Conservation (phyloP, 2,329 filamentous ascomycete species). For the Endothia cerciana region DNA sequence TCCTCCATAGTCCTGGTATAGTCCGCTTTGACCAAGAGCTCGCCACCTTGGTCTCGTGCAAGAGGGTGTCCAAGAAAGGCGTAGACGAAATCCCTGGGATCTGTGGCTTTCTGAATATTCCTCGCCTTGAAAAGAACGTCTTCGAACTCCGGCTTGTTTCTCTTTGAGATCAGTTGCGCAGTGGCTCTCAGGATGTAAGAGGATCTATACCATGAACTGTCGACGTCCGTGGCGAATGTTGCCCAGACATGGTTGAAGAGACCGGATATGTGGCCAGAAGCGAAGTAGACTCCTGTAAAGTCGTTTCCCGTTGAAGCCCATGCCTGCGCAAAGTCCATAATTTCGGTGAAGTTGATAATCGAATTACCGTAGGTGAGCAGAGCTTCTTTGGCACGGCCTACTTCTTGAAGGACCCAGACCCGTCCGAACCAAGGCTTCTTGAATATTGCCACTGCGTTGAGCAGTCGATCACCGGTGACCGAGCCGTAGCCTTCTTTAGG, state of each 20-base stretch:
- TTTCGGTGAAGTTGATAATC: slow-evolving; percentile 3
- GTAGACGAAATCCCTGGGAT: slow-evolving; percentile 11
- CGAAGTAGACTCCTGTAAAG: not conserved
- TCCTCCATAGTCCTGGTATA: not conserved
- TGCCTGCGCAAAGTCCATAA: not conserved
- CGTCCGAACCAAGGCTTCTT: slow-evolving; percentile 9
- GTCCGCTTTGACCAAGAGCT: slow-evolving; percentile 3
- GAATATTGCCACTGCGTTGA: not conserved
- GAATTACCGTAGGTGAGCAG: slow-evolving; percentile 9
- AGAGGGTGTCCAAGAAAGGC: slow-evolving; percentile 14
- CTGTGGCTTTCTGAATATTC: not conserved
- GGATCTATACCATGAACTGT: not conserved
- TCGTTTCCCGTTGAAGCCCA: not conserved
- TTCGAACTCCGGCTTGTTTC: not conserved
- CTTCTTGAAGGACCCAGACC: slow-evolving; percentile 12
- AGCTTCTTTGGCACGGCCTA: slow-evolving; percentile 7
- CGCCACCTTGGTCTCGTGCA: slow-evolving; percentile 5
- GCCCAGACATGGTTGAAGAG: not conserved
- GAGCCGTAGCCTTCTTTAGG: not conserved
- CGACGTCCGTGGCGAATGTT: not conserved
- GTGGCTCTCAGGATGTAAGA: not conserved
- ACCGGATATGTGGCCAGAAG: not conserved
- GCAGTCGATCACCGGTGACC: not conserved
- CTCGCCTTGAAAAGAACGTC: not conserved
- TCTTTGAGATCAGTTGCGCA: not conserved